Evolutionary conservation across 345 rosid species (phyloP).

Genomic region (Arabidopsis arenosa): DNA sequence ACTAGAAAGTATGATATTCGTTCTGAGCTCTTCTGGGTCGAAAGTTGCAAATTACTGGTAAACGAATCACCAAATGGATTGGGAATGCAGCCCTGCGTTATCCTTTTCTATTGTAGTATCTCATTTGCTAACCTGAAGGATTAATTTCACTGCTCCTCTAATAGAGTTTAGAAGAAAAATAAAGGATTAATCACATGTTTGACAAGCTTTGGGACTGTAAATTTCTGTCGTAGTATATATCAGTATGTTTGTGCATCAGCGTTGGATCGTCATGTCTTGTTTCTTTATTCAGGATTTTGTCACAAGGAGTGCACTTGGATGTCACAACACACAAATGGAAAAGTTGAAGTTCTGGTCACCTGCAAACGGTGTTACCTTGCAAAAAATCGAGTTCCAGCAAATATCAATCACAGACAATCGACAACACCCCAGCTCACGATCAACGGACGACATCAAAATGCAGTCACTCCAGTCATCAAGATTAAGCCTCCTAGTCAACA

Average conservation of each 20-base stretch:
- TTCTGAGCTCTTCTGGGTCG: constrained; percentile 14
- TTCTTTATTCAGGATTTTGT: constrained; percentile 28
- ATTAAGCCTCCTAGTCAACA: constrained; percentile 5
- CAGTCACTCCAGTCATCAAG: background rate
- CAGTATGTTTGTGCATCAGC: background rate
- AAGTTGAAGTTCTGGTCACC: constrained; percentile 2
- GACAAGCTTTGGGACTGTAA: background rate
- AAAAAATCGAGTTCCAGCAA: background rate
- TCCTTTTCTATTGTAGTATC: background rate
- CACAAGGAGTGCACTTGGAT: constrained; percentile 13
- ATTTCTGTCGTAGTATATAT: background rate
- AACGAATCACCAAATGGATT: background rate
- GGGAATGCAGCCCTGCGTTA: background rate
- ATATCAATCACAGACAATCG: background rate
- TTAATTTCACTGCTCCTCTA: background rate
- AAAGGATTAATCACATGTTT: background rate
- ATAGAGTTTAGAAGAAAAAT: background rate
- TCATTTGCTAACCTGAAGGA: background rate
- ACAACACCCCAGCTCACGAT: background rate
- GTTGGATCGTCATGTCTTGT: background rate
- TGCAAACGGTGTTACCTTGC: constrained; percentile 3
- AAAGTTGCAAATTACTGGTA: constrained; percentile 17
- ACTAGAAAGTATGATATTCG: background rate
- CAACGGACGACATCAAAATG: background rate
- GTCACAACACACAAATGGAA: constrained; percentile 13